Percentiles rank a stretch among this genome's conserved stretches.
These are phyloP conservation scores for Pleurotus eryngii DNA, from an alignment of 768 basidiomycete genomes.

Conservation along the genomic window DNA sequence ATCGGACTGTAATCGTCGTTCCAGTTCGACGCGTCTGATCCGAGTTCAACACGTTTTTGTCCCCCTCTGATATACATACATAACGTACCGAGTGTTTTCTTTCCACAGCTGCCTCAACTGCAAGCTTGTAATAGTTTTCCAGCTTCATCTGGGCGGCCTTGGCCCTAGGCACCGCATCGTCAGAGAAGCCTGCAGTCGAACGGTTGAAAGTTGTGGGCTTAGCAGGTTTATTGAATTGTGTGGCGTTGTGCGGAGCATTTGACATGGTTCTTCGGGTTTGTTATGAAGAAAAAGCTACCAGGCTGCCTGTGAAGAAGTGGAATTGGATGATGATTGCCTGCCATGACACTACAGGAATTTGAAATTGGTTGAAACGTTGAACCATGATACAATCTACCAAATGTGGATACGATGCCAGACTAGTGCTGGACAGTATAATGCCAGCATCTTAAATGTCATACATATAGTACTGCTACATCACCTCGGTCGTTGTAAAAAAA, in stretches of 20 bases:
- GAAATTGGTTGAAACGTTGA: no score
- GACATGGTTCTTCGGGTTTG: background rate
- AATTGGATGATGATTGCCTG: constrained; percentile 8
- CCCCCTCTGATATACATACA: background rate
- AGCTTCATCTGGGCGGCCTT: constrained; percentile 93
- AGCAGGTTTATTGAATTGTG: constrained; percentile 27
- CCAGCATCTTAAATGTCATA: no score
- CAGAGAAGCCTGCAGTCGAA: constrained; percentile 70
- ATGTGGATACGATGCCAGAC: no score
- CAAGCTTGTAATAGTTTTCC: constrained; percentile 95
- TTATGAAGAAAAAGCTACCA: constrained; percentile 1
- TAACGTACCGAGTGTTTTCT: constrained; percentile 81
- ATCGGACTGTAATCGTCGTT: constrained; percentile 73
- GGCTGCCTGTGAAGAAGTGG: constrained; percentile 9
- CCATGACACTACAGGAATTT: background rate
- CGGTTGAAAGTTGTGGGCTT: constrained; percentile 95
- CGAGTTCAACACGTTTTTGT: no score
- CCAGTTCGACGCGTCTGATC: constrained; percentile 80
- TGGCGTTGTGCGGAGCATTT: background rate
- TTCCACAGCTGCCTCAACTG: constrained; percentile 93
- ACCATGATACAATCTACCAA: no score
- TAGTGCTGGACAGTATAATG: no score
- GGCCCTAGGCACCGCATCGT: constrained; percentile 77
- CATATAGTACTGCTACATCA: no score
- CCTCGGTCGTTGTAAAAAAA: no score